phyloP scores from a whole-genome alignment of 306 rosid species.

The Medicago lupulina region DNA sequence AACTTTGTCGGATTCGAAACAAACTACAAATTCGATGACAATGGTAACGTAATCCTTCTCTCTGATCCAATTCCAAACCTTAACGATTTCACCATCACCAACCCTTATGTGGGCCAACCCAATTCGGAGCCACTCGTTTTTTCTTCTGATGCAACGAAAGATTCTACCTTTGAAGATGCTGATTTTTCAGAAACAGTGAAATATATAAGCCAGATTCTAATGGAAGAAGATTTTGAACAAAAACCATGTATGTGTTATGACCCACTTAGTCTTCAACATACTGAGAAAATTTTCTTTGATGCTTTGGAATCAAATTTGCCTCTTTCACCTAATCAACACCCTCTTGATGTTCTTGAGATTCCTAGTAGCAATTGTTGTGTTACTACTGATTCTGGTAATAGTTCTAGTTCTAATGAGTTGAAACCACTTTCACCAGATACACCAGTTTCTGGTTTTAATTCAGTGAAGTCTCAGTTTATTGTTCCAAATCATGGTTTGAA shows the following conservation, averaged over 20 bases:
- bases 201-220: conserved; percentile 59
- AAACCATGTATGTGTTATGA: conserved; percentile 71
- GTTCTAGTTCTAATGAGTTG: conserved; percentile 44
- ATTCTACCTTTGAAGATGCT: conserved; percentile 43
- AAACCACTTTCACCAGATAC: conserved; percentile 49
- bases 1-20: conserved; percentile 16
- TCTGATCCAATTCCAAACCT: conserved; percentile 14
- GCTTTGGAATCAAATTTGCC: conserved; percentile 51
- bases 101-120: too few species aligned
- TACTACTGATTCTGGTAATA: conserved; percentile 26
- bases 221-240: conserved; percentile 77
- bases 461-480: conserved; percentile 31
- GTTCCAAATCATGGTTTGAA: conserved; percentile 37
- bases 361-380: conserved; percentile 34
- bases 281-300: conserved; percentile 72
- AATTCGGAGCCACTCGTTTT: too few species aligned
- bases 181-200: conserved; percentile 53
- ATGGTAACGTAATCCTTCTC: not conserved
- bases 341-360: conserved; percentile 40
- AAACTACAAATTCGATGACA: not conserved
- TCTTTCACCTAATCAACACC: conserved; percentile 56
- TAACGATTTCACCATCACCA: not conserved
- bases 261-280: conserved; percentile 60
- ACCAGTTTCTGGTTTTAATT: conserved; percentile 41
- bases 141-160: not conserved